Base-by-base conservation (phyloP, 306 rosid species). In the Trichosanthes cucumerina region DNA sequence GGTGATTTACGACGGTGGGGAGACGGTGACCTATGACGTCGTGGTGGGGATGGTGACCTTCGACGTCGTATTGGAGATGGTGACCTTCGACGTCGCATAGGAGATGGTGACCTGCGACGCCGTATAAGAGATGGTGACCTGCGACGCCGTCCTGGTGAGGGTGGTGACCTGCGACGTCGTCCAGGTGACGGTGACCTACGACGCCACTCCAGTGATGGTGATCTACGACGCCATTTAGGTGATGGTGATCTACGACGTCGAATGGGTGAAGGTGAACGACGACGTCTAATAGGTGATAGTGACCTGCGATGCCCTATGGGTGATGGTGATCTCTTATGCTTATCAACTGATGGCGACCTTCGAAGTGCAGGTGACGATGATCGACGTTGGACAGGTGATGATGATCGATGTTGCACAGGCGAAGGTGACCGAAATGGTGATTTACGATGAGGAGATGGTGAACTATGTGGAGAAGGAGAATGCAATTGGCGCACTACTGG, bases 241-340 rank as follows among this genome's bases (percentile, higher is more conserved):
- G 89, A 79, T 47, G 90, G 90, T 28, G 85, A 60, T 33, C 84
- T 81, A 5, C 72, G 90, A 12, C 76, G 84, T 0, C 77, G 71
- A 1, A 34, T 7, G 18, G 80, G 73, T 24, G 80, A 77, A 4
- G 84, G 76, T 5, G 66, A 64, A n/a, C 34, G 78, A 16, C 76
- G 85, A 3, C 74, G 81, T 7, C 69, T 86, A 2, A 86, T 1
- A 75, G 88, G 91, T 68, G 89, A 87, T 24, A 80, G 86, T 50
- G 89, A 89, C 65, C 79, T 81, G 6, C 53, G 84, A 23, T 79
- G 70, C 18, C 39, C 53, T 3, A 76, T 0, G 7, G 91, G 90
- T 9, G 93, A 83, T 14, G 91, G 96, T 14, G 96, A 74, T 13
- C 92, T 85, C 1, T 83, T 89, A 15, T 86, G 91, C 15, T 91